A percentile compares a stretch with the other conserved stretches of the same genome.
phyloP scores from a whole-genome alignment of 2,329 filamentous ascomycete species.

The Alternaria ethzedia region DNA sequence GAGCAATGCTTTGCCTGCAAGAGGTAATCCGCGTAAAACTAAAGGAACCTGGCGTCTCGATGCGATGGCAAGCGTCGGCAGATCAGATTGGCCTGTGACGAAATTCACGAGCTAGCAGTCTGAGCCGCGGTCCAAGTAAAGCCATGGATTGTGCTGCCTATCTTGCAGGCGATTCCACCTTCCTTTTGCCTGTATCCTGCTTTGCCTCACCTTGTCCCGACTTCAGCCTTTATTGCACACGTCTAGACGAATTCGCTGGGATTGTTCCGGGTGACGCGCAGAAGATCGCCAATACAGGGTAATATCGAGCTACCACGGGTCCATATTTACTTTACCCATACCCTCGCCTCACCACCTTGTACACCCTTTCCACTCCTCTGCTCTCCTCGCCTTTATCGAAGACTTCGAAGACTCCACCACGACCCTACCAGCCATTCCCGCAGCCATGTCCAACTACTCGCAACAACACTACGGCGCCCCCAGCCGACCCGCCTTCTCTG shows the following conservation, averaged over 20 bases:
- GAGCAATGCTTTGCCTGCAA: slow-evolving; percentile 3
- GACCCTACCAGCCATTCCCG: neutral
- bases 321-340: slow-evolving; percentile 24
- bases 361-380: neutral
- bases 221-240: slow-evolving; percentile 15
- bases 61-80: slow-evolving; percentile 26
- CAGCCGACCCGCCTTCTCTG: slow-evolving; percentile 44
- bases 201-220: slow-evolving; percentile 2
- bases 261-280: slow-evolving; percentile 18
- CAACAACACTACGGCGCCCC: slow-evolving; percentile 26
- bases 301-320: slow-evolving; percentile 29
- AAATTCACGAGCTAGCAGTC: slow-evolving; percentile 19
- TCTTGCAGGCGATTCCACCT: neutral
- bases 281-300: slow-evolving; percentile 17
- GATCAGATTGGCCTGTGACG: slow-evolving; percentile 22
- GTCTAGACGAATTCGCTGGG: slow-evolving; percentile 7
- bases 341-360: slow-evolving; percentile 12
- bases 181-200: slow-evolving; percentile 10
- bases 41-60: slow-evolving; percentile 17
- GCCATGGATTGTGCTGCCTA: slow-evolving; percentile 10
- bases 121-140: slow-evolving; percentile 27
- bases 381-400: neutral
- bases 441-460: slow-evolving; percentile 28
- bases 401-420: neutral
- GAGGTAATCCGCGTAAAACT: slow-evolving; percentile 6